Base-by-base conservation (phyloP, 306 rosid genomes). In the Vachellia collinsii region DNA sequence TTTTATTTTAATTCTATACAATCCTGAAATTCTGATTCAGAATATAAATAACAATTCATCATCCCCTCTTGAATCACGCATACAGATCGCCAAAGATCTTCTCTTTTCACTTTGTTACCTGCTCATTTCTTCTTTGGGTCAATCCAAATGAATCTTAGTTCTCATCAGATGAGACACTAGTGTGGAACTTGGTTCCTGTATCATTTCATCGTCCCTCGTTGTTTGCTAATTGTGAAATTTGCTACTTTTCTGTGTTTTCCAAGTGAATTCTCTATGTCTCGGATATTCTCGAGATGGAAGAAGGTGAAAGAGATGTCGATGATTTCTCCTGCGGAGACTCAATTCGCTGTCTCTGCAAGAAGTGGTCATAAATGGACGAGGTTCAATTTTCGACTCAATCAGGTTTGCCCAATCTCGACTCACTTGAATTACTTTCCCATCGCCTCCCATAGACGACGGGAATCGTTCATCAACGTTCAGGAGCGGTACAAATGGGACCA, bases 401-500 rank as follows among this genome's bases (percentile, higher is more conserved):
- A 77, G 77, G 83, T 80, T 5, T 77, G 64, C 8, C 79, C 93
- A 54, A 86, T 88, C 75, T 86, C 94, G 34, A 88, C 94, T 46
- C 94, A 87, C 64, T 65, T 86, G 74, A 88, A 82, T 77, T 87
- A 86, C 38, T 85, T 87, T 58, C 82, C 70, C 16, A 77, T 87
- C 38, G 77, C 87, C 41, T 70, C 43, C 8, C 83, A 80, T 70
- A 87, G 97, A 58, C 90, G 90, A 7, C 85, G 93, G 0, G 94
- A 87, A 63, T 72, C 89, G 16, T 79, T 87, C 4, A 74, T 88
- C 68, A 93, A 92, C 43, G 87, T 90, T 29, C 98, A 94, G 85
- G 94, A 89, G 78, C 87, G 98, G 41, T 86, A 90, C 83, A 94
- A 94, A 77, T 94, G 98, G 98, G 98, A 88, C 88, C 94, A 90